phyloP scores from a whole-genome alignment of 1,139 yeast genomes.

The Casaregolazyma lundiana region DNA sequence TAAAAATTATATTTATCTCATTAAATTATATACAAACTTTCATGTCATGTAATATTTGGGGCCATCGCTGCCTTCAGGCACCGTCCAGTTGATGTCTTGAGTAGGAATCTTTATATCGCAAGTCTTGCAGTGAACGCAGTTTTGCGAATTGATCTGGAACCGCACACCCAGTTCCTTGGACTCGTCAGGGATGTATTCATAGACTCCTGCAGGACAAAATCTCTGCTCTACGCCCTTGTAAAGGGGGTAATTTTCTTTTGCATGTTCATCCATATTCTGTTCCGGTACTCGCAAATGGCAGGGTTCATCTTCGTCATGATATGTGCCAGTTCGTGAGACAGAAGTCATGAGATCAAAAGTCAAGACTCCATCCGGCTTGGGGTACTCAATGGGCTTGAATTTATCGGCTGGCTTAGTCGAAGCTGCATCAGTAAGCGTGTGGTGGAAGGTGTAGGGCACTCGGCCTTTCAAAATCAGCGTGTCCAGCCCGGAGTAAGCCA shows the following conservation, averaged over 20 bases:
- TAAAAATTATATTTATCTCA: conserved; percentile 1
- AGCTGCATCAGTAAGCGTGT: conserved; percentile 65
- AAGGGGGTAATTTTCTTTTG: conserved; percentile 62
- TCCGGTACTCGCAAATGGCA: conserved; percentile 76
- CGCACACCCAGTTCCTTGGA: conserved; percentile 56
- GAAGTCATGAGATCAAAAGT: conserved; percentile 89
- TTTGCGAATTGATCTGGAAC: conserved; percentile 91
- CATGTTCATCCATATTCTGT: conserved; percentile 66
- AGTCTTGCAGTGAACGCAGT: conserved; percentile 96
- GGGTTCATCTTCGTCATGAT: conserved; percentile 90
- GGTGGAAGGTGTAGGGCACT: conserved; percentile 84
- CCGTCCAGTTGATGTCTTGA: conserved; percentile 91
- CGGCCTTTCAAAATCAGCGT: conserved; percentile 71
- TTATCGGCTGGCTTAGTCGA: conserved; percentile 63
- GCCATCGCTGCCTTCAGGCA: conserved; percentile 98
- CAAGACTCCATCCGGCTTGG: conserved; percentile 87
- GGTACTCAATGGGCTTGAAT: conserved; percentile 71
- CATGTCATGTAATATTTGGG: conserved; percentile 85
- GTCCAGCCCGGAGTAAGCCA: conserved; percentile 79
- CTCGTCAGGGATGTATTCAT: conserved; percentile 79
- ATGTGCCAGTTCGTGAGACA: conserved; percentile 92
- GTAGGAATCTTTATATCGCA: conserved; percentile 96
- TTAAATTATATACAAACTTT: conserved; percentile 9
- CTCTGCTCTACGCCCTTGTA: conserved; percentile 83
- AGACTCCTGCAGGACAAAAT: conserved; percentile 98